Evolutionary conservation across 352 stramenopile species (phyloP), one percentile per base, ranked within the genome.

Genomic region (Globisporangium emineosum): DNA sequence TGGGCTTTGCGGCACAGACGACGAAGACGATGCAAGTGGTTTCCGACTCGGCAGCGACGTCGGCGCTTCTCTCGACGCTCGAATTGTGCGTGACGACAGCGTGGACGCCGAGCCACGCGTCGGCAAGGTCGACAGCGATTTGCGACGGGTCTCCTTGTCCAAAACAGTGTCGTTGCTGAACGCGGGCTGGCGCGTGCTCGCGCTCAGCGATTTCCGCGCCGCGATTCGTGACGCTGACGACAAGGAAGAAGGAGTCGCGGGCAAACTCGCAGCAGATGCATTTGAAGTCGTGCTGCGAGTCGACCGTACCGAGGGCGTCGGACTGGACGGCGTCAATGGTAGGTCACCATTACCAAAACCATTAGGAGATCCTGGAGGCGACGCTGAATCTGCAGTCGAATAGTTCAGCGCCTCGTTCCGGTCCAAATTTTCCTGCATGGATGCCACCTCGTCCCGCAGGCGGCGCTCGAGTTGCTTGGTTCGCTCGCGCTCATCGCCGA

Each of bases 401-500:
- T 59, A 42, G 17, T 45, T 69, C 23, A 58, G 54, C 35, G 66
- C 47, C 0, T 53, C 57, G 21, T 76, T 68, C 25, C 75, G 65
- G n/a, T 81, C 79, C 27, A 63, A 60, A 1, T 19, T 30, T 25
- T 67, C 56, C n/a, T 71, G 76, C 52, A 66, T 29, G 27, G 64
- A 60, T 12, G 59, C 55, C 57, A 62, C 60, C 50, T 79, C 67
- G 32, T 72, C 74, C 45, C 75, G 77, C 19, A 91, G 57, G 30
- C 87, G 75, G 7, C 67, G 62, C 51, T 90, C 69, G 19, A 88
- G 69, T 13, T 67, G 56, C 21, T 80, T 69, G 50, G 82, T 85
- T 19, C 67, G 75, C 29, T 70, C 76, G 4, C 70, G 67, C n/a
- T 64, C 71, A 49, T 80, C 70, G 1, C 60, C 66, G 17, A 91